phyloP scores from a whole-genome alignment of 2,329 filamentous ascomycete genomes.

The Laburnicola sp. region DNA sequence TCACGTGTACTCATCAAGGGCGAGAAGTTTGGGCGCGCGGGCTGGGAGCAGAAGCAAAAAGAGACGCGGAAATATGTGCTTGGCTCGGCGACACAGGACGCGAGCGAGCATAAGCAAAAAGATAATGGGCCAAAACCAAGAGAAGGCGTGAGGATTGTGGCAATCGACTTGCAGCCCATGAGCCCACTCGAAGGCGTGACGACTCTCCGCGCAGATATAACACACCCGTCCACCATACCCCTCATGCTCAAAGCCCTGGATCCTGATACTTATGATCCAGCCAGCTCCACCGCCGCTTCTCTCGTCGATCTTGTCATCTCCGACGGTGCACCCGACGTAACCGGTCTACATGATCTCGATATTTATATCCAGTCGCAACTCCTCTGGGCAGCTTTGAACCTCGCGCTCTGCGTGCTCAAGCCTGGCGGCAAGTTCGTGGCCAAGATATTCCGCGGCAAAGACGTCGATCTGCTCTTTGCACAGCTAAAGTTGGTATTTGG shows the following conservation, averaged over 20 bases:
- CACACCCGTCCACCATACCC: constrained; percentile 91
- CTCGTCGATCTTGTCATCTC: constrained; percentile 93
- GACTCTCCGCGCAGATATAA: constrained; percentile 92
- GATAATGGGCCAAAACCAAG: constrained; percentile 50
- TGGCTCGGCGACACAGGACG: constrained; percentile 19
- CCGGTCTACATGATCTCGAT: constrained; percentile 93
- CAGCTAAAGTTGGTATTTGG: constrained; percentile 92
- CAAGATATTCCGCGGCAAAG: constrained; percentile 93
- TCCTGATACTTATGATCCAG: constrained; percentile 57
- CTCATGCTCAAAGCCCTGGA: constrained; percentile 84
- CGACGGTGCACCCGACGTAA: constrained; percentile 95
- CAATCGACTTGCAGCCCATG: constrained; percentile 96
- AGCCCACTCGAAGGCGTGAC: constrained; percentile 89
- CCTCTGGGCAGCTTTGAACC: constrained; percentile 89
- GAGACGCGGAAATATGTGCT: constrained; percentile 65
- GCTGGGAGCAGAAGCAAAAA: constrained; percentile 84
- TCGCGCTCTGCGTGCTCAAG: constrained; percentile 87
- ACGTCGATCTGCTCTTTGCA: constrained; percentile 93
- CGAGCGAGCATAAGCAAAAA: constrained; percentile 21
- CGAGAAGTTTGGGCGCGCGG: constrained; percentile 81
- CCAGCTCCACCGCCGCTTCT: constrained; percentile 59
- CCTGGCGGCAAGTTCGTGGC: constrained; percentile 96
- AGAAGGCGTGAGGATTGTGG: constrained; percentile 85
- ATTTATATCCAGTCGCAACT: constrained; percentile 98
- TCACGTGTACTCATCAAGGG: constrained; percentile 92